phyloP scores from a whole-genome alignment of 371 early-diverging fungal genomes.

The Mortierella polycephala region DNA sequence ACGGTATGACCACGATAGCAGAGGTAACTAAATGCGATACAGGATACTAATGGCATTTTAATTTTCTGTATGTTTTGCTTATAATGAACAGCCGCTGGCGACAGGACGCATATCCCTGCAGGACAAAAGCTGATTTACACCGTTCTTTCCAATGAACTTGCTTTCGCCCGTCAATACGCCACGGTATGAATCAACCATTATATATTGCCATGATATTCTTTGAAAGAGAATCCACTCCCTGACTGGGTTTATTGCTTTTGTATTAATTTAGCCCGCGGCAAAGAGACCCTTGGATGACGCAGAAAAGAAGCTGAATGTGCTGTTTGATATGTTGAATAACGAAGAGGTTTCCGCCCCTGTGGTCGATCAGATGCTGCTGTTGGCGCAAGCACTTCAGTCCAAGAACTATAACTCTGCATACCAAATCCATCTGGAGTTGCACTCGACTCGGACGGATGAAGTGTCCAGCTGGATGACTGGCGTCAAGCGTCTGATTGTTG shows the following conservation, averaged over 20 bases:
- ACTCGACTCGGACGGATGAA: slow-evolving; percentile 64
- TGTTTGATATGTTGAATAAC: slow-evolving; percentile 85
- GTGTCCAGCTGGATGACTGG: slow-evolving; percentile 72
- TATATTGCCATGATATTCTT: not conserved
- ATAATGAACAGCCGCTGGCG: slow-evolving; percentile 67
- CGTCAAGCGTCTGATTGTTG: slow-evolving; percentile 65
- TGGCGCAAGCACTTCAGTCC: slow-evolving; percentile 64
- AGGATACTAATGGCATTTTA: not conserved
- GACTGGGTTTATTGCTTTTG: not conserved
- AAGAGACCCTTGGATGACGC: slow-evolving; percentile 79
- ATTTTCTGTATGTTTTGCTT: slow-evolving; percentile 3
- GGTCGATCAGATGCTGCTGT: slow-evolving; percentile 62
- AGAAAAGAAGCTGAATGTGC: slow-evolving; percentile 71
- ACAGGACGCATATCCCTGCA: slow-evolving; percentile 82
- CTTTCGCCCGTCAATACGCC: slow-evolving; percentile 61
- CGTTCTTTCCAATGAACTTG: slow-evolving; percentile 60
- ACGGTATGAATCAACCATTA: slow-evolving; percentile 55
- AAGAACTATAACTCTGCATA: slow-evolving; percentile 63
- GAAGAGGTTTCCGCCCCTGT: slow-evolving; percentile 68
- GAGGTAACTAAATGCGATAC: not conserved
- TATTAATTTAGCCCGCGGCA: slow-evolving; percentile 64
- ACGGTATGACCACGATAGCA: not conserved
- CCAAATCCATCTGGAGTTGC: slow-evolving; percentile 61
- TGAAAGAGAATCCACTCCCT: not conserved
- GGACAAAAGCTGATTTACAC: slow-evolving; percentile 70